Evolutionary conservation across 192 early-diverging fungal species (phyloP).

Genomic region (Coemansia reversa): DNA sequence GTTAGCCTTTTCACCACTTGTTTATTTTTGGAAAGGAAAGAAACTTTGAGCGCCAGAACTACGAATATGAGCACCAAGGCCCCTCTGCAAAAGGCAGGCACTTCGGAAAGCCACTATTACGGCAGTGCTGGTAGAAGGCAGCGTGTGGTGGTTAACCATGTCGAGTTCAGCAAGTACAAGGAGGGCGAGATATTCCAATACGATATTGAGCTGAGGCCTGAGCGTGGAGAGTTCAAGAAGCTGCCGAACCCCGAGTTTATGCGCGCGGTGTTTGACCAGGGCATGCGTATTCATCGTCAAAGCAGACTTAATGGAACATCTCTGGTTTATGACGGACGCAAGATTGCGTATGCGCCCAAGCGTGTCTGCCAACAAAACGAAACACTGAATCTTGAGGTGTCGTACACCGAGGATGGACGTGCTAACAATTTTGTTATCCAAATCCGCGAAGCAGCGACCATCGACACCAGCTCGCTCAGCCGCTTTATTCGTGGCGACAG

Average conservation of each 20-base stretch:
- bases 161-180: slow-evolving; percentile 68
- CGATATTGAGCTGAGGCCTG: slow-evolving; percentile 75
- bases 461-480: slow-evolving; percentile 54
- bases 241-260: slow-evolving; percentile 56
- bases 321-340: slow-evolving; percentile 83
- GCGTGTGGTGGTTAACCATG: slow-evolving; percentile 70
- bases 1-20: background rate
- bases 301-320: slow-evolving; percentile 59
- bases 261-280: slow-evolving; percentile 69
- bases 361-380: slow-evolving; percentile 71
- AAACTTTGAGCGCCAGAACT: background rate
- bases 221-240: slow-evolving; percentile 21
- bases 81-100: background rate
- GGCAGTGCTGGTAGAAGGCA: slow-evolving; percentile 53
- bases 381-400: slow-evolving; percentile 59
- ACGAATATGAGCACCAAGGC: background rate
- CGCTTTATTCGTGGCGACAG: slow-evolving; percentile 27
- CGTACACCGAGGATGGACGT: slow-evolving; percentile 29
- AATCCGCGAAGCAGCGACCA: slow-evolving; percentile 57
- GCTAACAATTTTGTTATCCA: slow-evolving; percentile 59
- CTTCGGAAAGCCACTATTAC: slow-evolving; percentile 2
- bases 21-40: too few relatives aligned
- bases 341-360: slow-evolving; percentile 78
- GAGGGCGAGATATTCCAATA: slow-evolving; percentile 80
- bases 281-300: slow-evolving; percentile 39